Evolutionary conservation across 257 asterid species (phyloP).

Genomic region (Eustoma russellianum): DNA sequence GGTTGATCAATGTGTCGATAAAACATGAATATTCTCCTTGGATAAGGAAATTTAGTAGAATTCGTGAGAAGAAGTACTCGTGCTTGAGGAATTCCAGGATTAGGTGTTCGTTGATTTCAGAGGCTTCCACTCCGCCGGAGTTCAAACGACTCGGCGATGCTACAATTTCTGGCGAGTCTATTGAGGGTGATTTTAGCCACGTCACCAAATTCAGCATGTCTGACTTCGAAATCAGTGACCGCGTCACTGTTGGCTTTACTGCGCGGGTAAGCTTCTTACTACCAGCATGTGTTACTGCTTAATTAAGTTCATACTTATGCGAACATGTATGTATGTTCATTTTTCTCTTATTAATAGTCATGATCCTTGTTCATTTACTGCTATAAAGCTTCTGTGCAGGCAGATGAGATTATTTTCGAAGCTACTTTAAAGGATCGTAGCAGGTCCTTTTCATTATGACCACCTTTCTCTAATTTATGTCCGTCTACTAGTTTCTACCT

Average conservation of each 20-base stretch:
- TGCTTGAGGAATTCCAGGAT: constrained; percentile 13
- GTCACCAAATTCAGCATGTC: constrained; percentile 77
- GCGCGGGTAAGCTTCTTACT: constrained; percentile 36
- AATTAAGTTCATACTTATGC: no score
- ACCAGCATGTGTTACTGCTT: neutral
- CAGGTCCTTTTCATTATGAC: constrained; percentile 38
- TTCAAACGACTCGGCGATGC: constrained; percentile 13
- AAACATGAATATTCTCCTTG: constrained; percentile 19
- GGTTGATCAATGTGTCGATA: constrained; percentile 24
- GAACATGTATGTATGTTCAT: neutral
- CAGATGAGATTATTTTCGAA: constrained; percentile 73
- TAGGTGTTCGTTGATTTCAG: constrained; percentile 37
- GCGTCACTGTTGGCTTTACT: constrained; percentile 76
- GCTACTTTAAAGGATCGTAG: constrained; percentile 67
- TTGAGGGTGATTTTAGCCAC: constrained; percentile 66
- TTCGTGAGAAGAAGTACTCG: constrained; percentile 3
- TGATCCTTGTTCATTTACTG: neutral
- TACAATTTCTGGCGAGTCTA: constrained; percentile 13
- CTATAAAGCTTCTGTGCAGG: constrained; percentile 33
- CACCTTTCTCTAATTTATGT: neutral
- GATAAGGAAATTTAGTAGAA: constrained; percentile 3
- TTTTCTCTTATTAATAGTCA: neutral
- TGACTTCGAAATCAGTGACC: constrained; percentile 64
- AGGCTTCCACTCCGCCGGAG: constrained; percentile 29
- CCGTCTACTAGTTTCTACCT: neutral